Percentiles rank a stretch among this genome's conserved stretches.
These are phyloP conservation scores for Lipomyces japonicus DNA, from an alignment of 805 yeast species.

Conservation along the genomic window DNA sequence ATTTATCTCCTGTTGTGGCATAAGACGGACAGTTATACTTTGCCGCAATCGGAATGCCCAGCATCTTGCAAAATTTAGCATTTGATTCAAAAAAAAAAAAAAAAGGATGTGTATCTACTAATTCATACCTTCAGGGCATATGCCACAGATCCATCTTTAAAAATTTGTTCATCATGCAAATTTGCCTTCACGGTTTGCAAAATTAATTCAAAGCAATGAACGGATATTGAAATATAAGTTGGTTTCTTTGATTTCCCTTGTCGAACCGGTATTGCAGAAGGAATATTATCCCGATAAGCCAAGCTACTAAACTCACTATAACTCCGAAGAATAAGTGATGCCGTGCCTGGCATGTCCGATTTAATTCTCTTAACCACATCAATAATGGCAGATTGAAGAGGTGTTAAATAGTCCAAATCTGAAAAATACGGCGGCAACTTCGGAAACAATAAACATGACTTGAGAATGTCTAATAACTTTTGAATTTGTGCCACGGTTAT, in stretches of 20 bases:
- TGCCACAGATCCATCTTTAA: slow-evolving; percentile 27
- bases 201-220: slow-evolving; percentile 14
- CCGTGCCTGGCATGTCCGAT: slow-evolving; percentile 8
- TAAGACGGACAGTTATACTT: slow-evolving; percentile 23
- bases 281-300: slow-evolving; percentile 17
- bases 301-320: slow-evolving; percentile 25
- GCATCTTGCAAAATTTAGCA: slow-evolving; percentile 7
- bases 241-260: slow-evolving; percentile 16
- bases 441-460: slow-evolving; percentile 68
- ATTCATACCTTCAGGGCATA: slow-evolving; percentile 20
- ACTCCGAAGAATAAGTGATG: slow-evolving; percentile 16
- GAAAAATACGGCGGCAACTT: slow-evolving; percentile 54
- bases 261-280: slow-evolving; percentile 8
- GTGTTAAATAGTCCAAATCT: slow-evolving; percentile 58
- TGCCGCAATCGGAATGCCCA: slow-evolving; percentile 24
- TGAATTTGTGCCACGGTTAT: slow-evolving; percentile 42
- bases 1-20: background rate
- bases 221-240: slow-evolving; percentile 22
- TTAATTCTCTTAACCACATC: slow-evolving; percentile 41
- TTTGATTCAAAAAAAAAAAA: background rate
- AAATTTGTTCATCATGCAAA: slow-evolving; percentile 4
- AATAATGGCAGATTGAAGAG: slow-evolving; percentile 59
- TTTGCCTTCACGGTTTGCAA: slow-evolving; percentile 5
- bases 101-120: background rate
- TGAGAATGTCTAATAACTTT: slow-evolving; percentile 54